A percentile compares a stretch with the other conserved stretches of the same genome.
Conservation (phyloP, 1,284 basidiomycete genomes). For the Cystobasidium sp. region DNA sequence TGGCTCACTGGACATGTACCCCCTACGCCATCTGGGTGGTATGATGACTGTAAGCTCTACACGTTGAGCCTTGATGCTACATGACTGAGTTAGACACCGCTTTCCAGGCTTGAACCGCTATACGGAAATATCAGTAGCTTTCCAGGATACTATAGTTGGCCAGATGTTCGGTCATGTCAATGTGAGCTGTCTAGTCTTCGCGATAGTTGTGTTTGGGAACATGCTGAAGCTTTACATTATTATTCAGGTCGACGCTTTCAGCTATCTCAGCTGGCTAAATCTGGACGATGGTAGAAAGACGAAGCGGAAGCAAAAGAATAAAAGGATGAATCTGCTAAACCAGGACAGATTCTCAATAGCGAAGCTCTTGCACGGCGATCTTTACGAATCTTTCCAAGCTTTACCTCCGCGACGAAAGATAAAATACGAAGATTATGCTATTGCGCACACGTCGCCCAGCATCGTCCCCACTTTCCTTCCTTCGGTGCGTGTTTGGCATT, state of each 20-base stretch:
- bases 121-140: slow-evolving; percentile 77
- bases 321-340: not conserved
- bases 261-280: slow-evolving; percentile 1
- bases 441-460: slow-evolving; percentile 32
- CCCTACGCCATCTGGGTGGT: slow-evolving; percentile 73
- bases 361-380: slow-evolving; percentile 39
- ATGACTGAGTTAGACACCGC: not conserved
- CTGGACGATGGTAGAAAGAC: slow-evolving; percentile 15
- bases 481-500: slow-evolving; percentile 74
- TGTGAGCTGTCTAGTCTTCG: slow-evolving; percentile 49
- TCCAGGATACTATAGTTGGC: slow-evolving; percentile 87
- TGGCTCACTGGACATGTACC: slow-evolving; percentile 72
- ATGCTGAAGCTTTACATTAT: slow-evolving; percentile 54
- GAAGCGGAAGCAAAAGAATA: not conserved
- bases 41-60: slow-evolving; percentile 44
- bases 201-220: slow-evolving; percentile 56
- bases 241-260: slow-evolving; percentile 34
- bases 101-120: slow-evolving; percentile 68
- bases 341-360: slow-evolving; percentile 14
- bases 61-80: not conserved
- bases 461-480: slow-evolving; percentile 90
- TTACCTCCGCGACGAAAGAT: slow-evolving; percentile 39
- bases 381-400: slow-evolving; percentile 37
- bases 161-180: slow-evolving; percentile 78
- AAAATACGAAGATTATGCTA: slow-evolving; percentile 54